Base-by-base conservation (phyloP, 257 asterid species). In the Primulina huaijiensis region DNA sequence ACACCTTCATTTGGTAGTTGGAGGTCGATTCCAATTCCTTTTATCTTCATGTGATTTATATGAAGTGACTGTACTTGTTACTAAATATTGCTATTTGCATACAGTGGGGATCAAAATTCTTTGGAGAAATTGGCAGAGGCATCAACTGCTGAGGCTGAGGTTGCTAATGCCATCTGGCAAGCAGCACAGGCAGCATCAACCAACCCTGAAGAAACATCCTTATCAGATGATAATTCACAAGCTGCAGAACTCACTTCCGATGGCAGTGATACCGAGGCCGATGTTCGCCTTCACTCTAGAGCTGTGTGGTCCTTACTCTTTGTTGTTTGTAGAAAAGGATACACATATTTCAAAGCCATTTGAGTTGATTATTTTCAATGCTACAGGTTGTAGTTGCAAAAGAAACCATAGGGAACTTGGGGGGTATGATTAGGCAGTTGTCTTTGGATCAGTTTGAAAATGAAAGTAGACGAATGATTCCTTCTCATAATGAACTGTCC, bases 81-180 rank as follows among this genome's bases (percentile, higher is more conserved):
- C 56, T 58, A 63, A 17, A 52, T 68, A 29, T 74, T 63, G 72
- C 20, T 68, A 33, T 30, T 64, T 76, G 53, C 29, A 11, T 82
- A 55, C 78, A 94, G 99, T 58, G 82, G 84, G 86, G 88, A 91
- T 80, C 80, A 77, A 68, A 81, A 83, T 76, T 94, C 99, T 21
- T 80, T 91, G 96, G 97, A 89, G 65, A 90, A 84, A 82, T 80
- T 94, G 67, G 92, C 90, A 10, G 92, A 94, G 80, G 99, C 97
- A 63, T 94, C 97, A 58, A 96, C 99, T 66, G 99, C 99, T 46
- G 99, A 94, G 87, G 99, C 99, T 60, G 92, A 91, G 88, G 97
- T 67, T 69, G 97, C 96, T 68, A 91, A 76, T 83, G 95, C 96
- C 62, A 96, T 91, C 76, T 94, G 99, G 99, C 94, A 88, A 71